Conservation (phyloP, 257 asterid genomes). For the Gardenia jasminoides region DNA sequence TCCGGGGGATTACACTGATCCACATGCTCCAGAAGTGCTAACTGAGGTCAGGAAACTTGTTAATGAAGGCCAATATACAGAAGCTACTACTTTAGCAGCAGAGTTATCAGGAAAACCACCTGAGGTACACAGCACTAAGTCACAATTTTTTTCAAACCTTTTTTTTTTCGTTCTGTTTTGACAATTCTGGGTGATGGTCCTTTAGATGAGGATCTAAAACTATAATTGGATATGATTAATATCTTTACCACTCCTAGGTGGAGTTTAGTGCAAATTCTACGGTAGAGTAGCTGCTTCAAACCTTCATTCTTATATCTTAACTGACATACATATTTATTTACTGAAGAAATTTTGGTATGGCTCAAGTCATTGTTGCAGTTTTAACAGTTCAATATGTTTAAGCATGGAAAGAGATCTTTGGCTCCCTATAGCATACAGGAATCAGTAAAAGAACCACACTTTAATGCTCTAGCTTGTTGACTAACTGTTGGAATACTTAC, state of each 20-base stretch:
- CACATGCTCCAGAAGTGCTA: slow-evolving; percentile 40
- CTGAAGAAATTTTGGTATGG: background rate
- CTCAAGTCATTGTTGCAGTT: background rate
- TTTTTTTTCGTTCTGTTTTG: background rate
- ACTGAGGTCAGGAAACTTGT: slow-evolving; percentile 67
- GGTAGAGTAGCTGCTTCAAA: background rate
- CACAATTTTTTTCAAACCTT: background rate
- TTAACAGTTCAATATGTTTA: background rate
- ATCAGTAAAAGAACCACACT: background rate
- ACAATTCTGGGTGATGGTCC: background rate
- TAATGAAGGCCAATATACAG: slow-evolving; percentile 43
- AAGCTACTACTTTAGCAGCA: slow-evolving; percentile 58
- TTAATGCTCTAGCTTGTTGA: background rate
- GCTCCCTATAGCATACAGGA: background rate
- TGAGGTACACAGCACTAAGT: slow-evolving; percentile 43
- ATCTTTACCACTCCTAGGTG: background rate
- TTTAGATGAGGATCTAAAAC: background rate
- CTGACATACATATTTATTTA: background rate
- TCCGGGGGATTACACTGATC: slow-evolving; percentile 59
- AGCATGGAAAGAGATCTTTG: background rate
- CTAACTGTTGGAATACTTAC: background rate
- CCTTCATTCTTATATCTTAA: background rate
- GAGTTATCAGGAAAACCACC: slow-evolving; percentile 49
- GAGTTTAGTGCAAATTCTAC: background rate
- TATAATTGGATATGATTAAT: background rate